Evolutionary conservation across 2,329 filamentous ascomycete genomes (phyloP).

Genomic region (Xenoacremonium recifei): DNA sequence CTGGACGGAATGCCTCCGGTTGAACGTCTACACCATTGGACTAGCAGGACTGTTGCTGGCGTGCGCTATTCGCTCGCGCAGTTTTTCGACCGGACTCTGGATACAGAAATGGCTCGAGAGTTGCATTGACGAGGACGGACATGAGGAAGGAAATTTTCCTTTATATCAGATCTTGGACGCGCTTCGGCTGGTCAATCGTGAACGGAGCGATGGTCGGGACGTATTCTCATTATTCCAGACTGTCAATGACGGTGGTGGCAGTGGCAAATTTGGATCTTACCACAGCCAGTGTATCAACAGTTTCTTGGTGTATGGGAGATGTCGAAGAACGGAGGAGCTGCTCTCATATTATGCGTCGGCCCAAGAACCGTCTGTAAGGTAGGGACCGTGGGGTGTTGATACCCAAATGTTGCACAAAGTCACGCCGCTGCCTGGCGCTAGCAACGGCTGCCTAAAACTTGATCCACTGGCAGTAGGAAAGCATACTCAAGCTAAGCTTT

Average conservation of each 20-base stretch:
- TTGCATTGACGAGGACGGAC: constrained; percentile 2
- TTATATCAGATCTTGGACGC: constrained; percentile 15
- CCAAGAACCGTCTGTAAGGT: no score
- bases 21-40: constrained; percentile 22
- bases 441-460: no score
- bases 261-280: constrained; percentile 15
- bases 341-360: neutral
- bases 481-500: no score
- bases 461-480: no score
- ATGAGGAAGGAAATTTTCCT: constrained; percentile 23
- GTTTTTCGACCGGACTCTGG: constrained; percentile 12
- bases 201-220: constrained; percentile 9
- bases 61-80: constrained; percentile 14
- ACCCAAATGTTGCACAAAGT: no score
- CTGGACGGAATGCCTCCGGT: constrained; percentile 20
- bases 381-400: no score
- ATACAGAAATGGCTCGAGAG: constrained; percentile 19
- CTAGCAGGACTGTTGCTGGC: constrained; percentile 15
- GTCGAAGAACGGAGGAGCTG: neutral
- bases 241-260: constrained; percentile 10
- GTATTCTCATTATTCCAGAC: constrained; percentile 9
- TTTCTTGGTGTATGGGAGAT: constrained; percentile 6
- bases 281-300: constrained; percentile 11
- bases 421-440: no score
- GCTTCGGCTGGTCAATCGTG: constrained; percentile 10